Base-by-base conservation (phyloP, 2,329 filamentous ascomycete species). In the Penicillium crustosum region DNA sequence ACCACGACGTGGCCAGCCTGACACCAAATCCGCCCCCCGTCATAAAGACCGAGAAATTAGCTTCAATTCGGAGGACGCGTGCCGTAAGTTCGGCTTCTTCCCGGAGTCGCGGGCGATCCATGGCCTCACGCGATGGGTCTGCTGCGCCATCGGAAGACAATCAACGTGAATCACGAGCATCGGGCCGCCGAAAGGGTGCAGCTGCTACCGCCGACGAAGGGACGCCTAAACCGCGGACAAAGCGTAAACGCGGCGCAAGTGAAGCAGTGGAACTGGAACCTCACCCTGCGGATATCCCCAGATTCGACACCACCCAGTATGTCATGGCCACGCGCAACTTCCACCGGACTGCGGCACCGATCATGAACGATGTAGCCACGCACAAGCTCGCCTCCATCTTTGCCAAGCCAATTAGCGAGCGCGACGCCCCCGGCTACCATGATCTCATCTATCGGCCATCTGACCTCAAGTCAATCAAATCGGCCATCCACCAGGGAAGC, bases 371-470 rank as follows among this genome's bases (percentile, higher is more conserved):
- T 66, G 89, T 93, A 58, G 85, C 86, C 25, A 89, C 86, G 53
- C 89, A 93, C 71, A 88, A 89, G 35, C 85, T 89, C 65, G 90
- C 89, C 45, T 91, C 90, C 64, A 90, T 91, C 75, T 93, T 93
- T 69, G 87, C 88, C 29, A 87, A 87, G 54, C 87, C 88, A 2
- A 82, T 93, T 49, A 88, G 89, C 12, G 88, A 91, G 63, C 84
- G 84, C 38, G 87, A 91, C 66, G 90, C 89, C 0, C 89, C 89
- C 0, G 89, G 89, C 6, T 93, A 93, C 69, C 85, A 83, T 60
- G 85, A 86, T 61, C 83, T 92, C 52, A 88, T 93, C 41, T 81
- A 89, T 54, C 86, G 88, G 49, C 88, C 90, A 0, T 88, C 91
- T 68, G 89, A 93, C 69, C 83, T 93, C 48, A 92, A 90, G 63